These are phyloP conservation scores for Chaetomium fimeti DNA, from an alignment of 495 filamentous ascomycete species.

Conservation along the genomic window DNA sequence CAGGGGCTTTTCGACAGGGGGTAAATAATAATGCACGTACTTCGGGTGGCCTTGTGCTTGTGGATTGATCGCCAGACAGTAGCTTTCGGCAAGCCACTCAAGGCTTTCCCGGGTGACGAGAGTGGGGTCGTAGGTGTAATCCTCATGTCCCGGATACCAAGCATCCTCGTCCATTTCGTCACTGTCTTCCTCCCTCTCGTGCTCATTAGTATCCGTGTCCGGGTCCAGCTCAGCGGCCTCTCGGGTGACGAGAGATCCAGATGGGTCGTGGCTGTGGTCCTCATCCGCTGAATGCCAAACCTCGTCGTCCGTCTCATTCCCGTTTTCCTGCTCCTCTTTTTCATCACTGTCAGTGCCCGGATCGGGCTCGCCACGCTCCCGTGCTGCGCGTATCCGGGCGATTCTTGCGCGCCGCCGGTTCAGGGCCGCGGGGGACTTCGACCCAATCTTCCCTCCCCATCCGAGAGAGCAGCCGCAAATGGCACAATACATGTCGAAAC, in stretches of 20 bases:
- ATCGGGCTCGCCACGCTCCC: neutral
- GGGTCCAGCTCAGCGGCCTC: slow-evolving; percentile 1
- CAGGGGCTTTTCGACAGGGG: neutral
- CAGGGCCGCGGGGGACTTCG: neutral
- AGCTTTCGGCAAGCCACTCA: neutral
- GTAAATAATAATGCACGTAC: neutral
- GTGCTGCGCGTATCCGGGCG: neutral
- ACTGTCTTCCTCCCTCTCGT: neutral
- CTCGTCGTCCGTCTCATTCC: neutral
- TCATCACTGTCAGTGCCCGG: no score
- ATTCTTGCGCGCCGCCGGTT: neutral
- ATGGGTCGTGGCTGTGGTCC: slow-evolving; percentile 1
- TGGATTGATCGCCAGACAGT: neutral
- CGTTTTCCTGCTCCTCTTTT: neutral
- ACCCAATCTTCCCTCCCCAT: neutral
- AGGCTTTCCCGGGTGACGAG: slow-evolving; percentile 1
- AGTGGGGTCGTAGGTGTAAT: neutral
- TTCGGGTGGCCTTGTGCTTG: neutral
- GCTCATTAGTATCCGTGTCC: no score
- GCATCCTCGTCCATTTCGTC: neutral
- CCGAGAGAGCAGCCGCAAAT: slow-evolving; percentile 5
- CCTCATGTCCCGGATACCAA: neutral
- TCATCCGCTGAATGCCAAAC: neutral
- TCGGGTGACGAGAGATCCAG: neutral
- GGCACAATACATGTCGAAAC: neutral